A percentile compares a stretch with the other conserved stretches of the same genome.
These are phyloP conservation scores for Pleurotus ostreatus DNA, from an alignment of 768 basidiomycete genomes.

Conservation along the genomic window DNA sequence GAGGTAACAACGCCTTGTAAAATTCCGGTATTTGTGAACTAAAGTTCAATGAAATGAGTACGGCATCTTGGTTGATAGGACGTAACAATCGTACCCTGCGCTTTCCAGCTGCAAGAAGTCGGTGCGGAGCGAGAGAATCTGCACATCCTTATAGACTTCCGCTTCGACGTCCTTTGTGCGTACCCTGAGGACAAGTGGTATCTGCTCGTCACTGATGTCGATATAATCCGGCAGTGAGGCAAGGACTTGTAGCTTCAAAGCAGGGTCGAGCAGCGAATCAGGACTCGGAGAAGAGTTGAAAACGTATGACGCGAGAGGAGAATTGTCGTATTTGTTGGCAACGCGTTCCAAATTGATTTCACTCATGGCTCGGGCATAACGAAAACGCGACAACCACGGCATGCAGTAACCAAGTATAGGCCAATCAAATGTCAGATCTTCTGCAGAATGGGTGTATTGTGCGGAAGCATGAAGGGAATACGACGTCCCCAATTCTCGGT, in stretches of 20 bases:
- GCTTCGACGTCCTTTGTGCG: slow-evolving; percentile 49
- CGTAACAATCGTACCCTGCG: slow-evolving; percentile 46
- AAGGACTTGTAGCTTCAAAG: slow-evolving; percentile 62
- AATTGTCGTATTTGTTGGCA: slow-evolving; percentile 29
- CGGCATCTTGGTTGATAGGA: not conserved
- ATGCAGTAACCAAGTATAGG: slow-evolving; percentile 53
- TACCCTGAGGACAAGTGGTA: slow-evolving; percentile 60
- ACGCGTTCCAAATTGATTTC: slow-evolving; percentile 52
- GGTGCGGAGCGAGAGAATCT: slow-evolving; percentile 50
- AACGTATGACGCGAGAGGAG: slow-evolving; percentile 23
- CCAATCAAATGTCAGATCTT: slow-evolving; percentile 33
- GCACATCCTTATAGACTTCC: slow-evolving; percentile 50
- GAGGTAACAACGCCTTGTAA: slow-evolving; percentile 50
- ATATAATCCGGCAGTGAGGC: slow-evolving; percentile 57
- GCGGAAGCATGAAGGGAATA: slow-evolving; percentile 70
- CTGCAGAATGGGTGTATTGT: slow-evolving; percentile 47
- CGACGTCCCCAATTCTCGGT: slow-evolving; percentile 50
- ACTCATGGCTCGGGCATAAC: slow-evolving; percentile 34
- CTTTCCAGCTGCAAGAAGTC: slow-evolving; percentile 63
- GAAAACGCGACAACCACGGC: slow-evolving; percentile 45
- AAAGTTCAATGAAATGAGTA: slow-evolving; percentile 6
- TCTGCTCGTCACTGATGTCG: slow-evolving; percentile 36
- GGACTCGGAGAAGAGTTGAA: slow-evolving; percentile 32
- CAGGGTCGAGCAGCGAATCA: slow-evolving; percentile 21
- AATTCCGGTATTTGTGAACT: slow-evolving; percentile 37